Evolutionary conservation across 2,329 filamentous ascomycete genomes (phyloP), one percentile per base, ranked within the genome.

Genomic region (Diplocarpon rosae): DNA sequence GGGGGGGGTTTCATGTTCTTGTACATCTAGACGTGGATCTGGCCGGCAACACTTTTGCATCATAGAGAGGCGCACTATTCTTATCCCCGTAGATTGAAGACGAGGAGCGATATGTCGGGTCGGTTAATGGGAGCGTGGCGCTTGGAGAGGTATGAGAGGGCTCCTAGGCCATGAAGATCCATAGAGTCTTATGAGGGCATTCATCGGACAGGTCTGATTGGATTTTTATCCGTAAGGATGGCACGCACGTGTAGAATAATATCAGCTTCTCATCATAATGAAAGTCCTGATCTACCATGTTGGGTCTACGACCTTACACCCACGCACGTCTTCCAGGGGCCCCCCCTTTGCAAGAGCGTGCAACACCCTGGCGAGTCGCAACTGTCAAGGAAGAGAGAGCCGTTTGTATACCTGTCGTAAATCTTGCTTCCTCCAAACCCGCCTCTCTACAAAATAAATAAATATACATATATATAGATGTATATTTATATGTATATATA

Each of bases 1-100:
- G 37, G 39, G 17, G 34, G 37, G 37, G 43, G 43, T 33, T 15
- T 44, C 30, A 34, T 42, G 39, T 32, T 40, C 29, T 44, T 47
- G 39, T 49, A 44, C 35, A 45, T 35, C 38, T 28, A 27, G 20
- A 37, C 38, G 30, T 28, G 35, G 32, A 37, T 16, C 33, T 39
- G 24, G 39, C 14, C 12, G 15, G 39, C 39, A 36, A 38, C 15
- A 39, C 33, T 32, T 32, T 3, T 43, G 42, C 41, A 37, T 43
- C 28, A 33, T 40, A 28, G n/a, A 36, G 14, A 36, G 11, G n/a
- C n/a, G 10, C 15, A 3, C 31, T 13, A 15, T 28, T 17, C 14
- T 35, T 14, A 28, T 24, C 29, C 28, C 38, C 24, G 35, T 42
- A 31, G 39, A 41, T 29, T 16, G 32, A 31, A 29, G 11, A 15